Percentiles rank a stretch among this genome's conserved stretches.
These are phyloP conservation scores for Durotheca rogersii DNA, from an alignment of 495 filamentous ascomycete genomes.

Conservation along the genomic window DNA sequence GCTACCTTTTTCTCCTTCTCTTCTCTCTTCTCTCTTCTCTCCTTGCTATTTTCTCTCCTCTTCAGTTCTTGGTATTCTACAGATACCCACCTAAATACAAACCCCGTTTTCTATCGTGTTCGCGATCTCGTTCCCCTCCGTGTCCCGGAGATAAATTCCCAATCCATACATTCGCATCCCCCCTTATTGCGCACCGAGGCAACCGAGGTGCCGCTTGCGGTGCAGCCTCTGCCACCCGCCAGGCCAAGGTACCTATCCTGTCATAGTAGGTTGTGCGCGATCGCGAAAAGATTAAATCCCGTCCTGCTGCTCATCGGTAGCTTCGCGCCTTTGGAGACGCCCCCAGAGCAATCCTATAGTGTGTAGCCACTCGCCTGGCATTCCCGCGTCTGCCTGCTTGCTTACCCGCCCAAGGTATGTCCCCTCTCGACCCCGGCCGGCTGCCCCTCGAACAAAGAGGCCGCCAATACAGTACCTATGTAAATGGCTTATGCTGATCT, in stretches of 20 bases:
- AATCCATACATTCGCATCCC: no score
- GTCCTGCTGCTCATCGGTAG: not conserved
- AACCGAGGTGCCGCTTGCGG: no score
- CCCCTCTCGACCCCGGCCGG: constrained; percentile 20
- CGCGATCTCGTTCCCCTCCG: no score
- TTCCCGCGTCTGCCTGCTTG: not conserved
- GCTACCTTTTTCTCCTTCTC: not conserved
- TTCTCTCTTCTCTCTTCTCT: not conserved
- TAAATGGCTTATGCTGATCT: constrained; percentile 18
- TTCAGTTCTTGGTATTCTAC: no score
- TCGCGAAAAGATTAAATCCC: constrained; percentile 5
- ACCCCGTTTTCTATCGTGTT: no score
- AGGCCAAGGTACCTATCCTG: no score
- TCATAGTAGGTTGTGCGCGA: constrained; percentile 12
- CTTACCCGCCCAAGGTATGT: constrained; percentile 27
- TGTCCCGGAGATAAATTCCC: no score
- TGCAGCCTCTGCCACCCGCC: no score
- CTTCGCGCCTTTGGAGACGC: no score
- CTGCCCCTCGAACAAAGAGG: constrained; percentile 10
- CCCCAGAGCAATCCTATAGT: no score
- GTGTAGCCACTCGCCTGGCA: constrained; percentile 3
- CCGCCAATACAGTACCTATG: constrained; percentile 10
- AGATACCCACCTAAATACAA: no score
- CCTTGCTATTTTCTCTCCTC: no score
- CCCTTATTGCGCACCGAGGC: constrained; percentile 17